Evolutionary conservation across 495 filamentous ascomycete genomes (phyloP), one percentile per base, ranked within the genome.

Genomic region (Daldinia caldariorum): DNA sequence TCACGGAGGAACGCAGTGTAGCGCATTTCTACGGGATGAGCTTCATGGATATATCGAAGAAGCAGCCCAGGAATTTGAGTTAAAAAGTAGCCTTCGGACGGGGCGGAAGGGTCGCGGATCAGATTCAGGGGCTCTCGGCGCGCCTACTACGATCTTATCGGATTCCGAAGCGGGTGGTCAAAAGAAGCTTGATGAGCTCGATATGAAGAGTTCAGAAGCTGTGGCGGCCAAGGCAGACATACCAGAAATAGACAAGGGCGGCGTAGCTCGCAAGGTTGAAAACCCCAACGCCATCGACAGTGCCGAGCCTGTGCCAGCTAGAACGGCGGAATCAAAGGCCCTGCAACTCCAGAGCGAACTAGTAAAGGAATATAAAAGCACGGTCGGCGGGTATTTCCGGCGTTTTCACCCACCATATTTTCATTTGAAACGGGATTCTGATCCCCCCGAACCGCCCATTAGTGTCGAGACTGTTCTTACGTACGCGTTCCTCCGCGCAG

Each of bases 351-450:
- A 97, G 77, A 80, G 78, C 50, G 80, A 81, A 10, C 85, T 99
- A 12, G 82, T 97, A 4, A 78, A 84, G n/a, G 86, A 87, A 43
- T 99, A 96, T 90, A 90, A 87, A 73, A 86, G 87, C 53, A 89
- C 92, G 2, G 91, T 98, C 12, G 95, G 96, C 32, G 95, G 95
- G 34, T 99, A 99, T 78, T 99, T 97, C 76, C 88, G 89, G 43
- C 86, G 95, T 47, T 98, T 98, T 81, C 87, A 88, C 67, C 94
- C 95, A 10, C 85, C 88, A 58, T 91, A 86, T 80, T 79, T 85
- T 65, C 78, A 69, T 62, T 50, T 83, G 58, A 73, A 78, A 37
- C 58, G 65, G 41, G 34, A 76, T 66, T 35, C 70, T 16, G 58
- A 71, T 2, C 22, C 63, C n/a, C 35, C 22, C 4, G 77, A 78